Evolutionary conservation across 257 asterid genomes (phyloP).

Genomic region (Solanum gandarillasii): DNA sequence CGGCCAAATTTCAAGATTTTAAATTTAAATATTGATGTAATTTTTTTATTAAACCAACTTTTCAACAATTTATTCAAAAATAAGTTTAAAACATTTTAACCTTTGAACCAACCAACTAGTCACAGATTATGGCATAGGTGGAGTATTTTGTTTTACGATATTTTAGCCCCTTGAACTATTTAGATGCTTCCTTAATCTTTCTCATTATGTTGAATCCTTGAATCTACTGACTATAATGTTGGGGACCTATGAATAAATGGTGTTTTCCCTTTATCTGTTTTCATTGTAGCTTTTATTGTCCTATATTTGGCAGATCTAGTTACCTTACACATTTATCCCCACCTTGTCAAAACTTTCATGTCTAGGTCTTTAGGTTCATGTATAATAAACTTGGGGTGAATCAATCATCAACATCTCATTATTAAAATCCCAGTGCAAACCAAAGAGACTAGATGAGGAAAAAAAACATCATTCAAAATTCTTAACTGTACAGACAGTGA

Average conservation of each 20-base stretch:
- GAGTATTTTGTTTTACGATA: background rate
- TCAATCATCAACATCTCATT: background rate
- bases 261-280: background rate
- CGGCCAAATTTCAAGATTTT: no score
- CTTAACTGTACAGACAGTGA: background rate
- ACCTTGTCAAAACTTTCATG: background rate
- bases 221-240: background rate
- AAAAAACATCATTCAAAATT: background rate
- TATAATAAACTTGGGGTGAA: background rate
- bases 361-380: background rate
- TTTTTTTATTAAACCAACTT: no score
- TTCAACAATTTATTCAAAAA: no score
- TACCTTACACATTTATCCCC: background rate
- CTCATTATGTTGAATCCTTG: background rate
- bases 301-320: background rate
- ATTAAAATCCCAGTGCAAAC: background rate
- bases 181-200: background rate
- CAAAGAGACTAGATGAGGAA: background rate
- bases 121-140: background rate
- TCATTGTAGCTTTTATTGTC: background rate
- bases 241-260: background rate
- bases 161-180: background rate
- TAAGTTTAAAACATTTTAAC: no score
- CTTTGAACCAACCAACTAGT: background rate
- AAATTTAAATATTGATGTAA: no score